phyloP scores from a whole-genome alignment of 2,329 filamentous ascomycete genomes.

The Colletotrichum destructivum region DNA sequence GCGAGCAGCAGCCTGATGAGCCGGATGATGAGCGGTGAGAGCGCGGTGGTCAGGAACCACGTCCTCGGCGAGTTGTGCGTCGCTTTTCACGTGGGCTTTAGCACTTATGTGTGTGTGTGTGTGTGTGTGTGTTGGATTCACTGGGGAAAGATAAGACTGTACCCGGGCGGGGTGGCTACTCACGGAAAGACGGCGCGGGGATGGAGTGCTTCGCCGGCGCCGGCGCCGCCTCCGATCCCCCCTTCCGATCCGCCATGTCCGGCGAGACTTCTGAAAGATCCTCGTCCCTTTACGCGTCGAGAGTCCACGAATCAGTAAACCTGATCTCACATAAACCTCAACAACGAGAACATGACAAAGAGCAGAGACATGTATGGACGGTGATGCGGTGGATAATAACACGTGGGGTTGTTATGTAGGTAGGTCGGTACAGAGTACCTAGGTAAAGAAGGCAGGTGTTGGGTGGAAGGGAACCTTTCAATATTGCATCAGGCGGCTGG shows the following conservation, averaged over 20 bases:
- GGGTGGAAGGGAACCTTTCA: slow-evolving; percentile 6
- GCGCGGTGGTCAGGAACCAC: slow-evolving; percentile 92
- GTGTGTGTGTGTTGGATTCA: no score
- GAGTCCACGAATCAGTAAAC: slow-evolving; percentile 6
- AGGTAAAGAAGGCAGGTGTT: no score
- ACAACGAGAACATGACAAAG: background rate
- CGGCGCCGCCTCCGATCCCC: slow-evolving; percentile 34
- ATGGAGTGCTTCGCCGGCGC: slow-evolving; percentile 48
- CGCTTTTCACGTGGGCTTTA: slow-evolving; percentile 57
- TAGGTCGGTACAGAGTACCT: background rate
- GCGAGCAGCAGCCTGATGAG: slow-evolving; percentile 85
- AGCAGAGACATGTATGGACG: slow-evolving; percentile 1
- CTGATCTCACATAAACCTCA: slow-evolving; percentile 8
- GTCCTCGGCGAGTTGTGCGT: slow-evolving; percentile 84
- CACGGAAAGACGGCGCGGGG: slow-evolving; percentile 68
- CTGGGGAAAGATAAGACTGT: slow-evolving; percentile 38
- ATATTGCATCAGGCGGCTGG: slow-evolving; percentile 14
- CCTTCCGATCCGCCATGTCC: slow-evolving; percentile 42
- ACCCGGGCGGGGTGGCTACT: slow-evolving; percentile 50
- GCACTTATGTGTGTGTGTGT: background rate
- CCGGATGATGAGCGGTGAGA: slow-evolving; percentile 87
- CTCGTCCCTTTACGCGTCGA: slow-evolving; percentile 18
- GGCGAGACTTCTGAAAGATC: slow-evolving; percentile 19
- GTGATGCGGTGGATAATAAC: background rate
- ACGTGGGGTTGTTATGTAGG: background rate